These are phyloP conservation scores for Neurospora crassa DNA, from an alignment of 2,329 filamentous ascomycete species.

Conservation along the genomic window DNA sequence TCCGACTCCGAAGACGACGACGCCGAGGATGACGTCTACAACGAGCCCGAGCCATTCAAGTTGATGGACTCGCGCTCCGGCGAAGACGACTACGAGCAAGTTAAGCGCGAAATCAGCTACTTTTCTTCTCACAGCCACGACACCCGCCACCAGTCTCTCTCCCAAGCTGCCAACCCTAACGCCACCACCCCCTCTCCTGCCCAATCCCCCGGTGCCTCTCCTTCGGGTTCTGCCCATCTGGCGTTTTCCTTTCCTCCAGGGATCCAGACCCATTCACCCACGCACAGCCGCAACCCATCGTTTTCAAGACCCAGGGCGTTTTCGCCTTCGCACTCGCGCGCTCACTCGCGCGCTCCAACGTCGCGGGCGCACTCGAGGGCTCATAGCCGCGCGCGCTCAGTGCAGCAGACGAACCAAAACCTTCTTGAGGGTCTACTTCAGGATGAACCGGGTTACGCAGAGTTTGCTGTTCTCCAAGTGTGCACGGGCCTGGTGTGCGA, in stretches of 20 bases:
- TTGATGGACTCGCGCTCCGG: constrained; percentile 14
- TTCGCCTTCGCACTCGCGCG: not conserved
- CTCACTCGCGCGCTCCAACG: not conserved
- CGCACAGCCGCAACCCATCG: not conserved
- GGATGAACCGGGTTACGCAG: constrained; percentile 61
- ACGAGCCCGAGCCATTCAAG: constrained; percentile 2
- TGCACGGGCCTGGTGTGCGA: constrained; percentile 59
- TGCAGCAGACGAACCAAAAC: not conserved
- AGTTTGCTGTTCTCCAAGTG: constrained; percentile 67
- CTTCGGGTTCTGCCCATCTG: not conserved
- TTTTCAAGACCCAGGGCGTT: not conserved
- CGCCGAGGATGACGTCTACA: not conserved
- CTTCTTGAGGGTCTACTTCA: constrained; percentile 21
- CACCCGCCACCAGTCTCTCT: constrained; percentile 4
- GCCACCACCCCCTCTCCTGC: not conserved
- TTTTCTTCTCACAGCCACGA: not conserved
- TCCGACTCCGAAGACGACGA: constrained; percentile 2
- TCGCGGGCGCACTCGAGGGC: not conserved
- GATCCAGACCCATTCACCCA: not conserved
- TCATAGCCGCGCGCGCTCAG: not conserved
- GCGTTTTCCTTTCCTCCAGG: not conserved
- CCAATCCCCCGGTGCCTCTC: not conserved
- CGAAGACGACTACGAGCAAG: constrained; percentile 1
- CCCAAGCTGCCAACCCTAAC: constrained; percentile 43
- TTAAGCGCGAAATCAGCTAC: not conserved